Evolutionary conservation across 257 asterid genomes (phyloP).

Genomic region (Lavandula angustifolia): DNA sequence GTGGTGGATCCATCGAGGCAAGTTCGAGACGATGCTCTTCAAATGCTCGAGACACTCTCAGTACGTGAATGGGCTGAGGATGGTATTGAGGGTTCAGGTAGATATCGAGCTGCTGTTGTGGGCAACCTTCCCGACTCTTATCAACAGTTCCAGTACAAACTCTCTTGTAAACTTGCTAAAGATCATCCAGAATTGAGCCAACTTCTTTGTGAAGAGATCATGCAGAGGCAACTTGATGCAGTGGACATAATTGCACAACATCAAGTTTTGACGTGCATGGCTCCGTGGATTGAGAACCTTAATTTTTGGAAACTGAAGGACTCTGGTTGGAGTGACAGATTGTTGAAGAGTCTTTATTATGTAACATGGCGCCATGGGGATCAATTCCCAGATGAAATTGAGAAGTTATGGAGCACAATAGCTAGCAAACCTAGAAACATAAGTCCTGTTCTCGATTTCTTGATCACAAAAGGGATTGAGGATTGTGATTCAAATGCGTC

Average conservation of each 20-base stretch:
- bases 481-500: constrained; percentile 99
- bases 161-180: constrained; percentile 98
- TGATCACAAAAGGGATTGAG: constrained; percentile 96
- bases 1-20: constrained; percentile 99
- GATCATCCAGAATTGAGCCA: constrained; percentile 99
- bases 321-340: constrained; percentile 97
- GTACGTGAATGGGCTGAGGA: constrained; percentile 98
- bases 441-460: constrained; percentile 93
- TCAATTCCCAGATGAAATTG: constrained; percentile 99
- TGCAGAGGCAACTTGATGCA: constrained; percentile 99
- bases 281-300: constrained; percentile 99
- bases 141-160: constrained; percentile 97
- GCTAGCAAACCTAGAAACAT: constrained; percentile 96
- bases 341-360: constrained; percentile 88
- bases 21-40: constrained; percentile 99
- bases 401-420: constrained; percentile 98
- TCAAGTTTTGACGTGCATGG: constrained; percentile 99
- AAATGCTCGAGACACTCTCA: constrained; percentile 98
- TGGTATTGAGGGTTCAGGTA: constrained; percentile 81
- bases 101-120: constrained; percentile 97
- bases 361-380: constrained; percentile 99
- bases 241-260: constrained; percentile 99
- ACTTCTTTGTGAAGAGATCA: constrained; percentile 96
- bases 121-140: constrained; percentile 99
- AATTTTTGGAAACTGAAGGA: constrained; percentile 98